phyloP scores from a whole-genome alignment of 225 moss, liverwort and hornwort species.

The Anthoceros angustus region DNA sequence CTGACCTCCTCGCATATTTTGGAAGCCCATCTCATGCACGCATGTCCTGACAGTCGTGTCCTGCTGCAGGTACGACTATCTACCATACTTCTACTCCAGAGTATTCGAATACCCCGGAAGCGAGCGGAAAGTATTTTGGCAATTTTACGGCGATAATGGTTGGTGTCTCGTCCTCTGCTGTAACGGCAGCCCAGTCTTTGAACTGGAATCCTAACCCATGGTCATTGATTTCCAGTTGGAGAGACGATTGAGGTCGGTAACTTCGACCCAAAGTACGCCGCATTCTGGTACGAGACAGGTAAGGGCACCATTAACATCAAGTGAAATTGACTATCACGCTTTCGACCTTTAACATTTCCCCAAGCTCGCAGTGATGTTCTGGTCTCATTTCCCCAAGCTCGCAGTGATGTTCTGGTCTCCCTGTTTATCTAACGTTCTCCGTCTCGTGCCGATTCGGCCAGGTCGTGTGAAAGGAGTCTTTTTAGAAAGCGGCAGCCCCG shows the following conservation, averaged over 20 bases:
- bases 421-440: neutral
- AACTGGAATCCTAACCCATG: neutral
- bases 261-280: slow-evolving; percentile 25
- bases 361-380: neutral
- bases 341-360: no score
- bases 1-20: neutral
- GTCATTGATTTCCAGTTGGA: slow-evolving; percentile 17
- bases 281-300: slow-evolving; percentile 32
- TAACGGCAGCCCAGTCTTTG: neutral
- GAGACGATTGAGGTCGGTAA: slow-evolving; percentile 22
- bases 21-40: neutral
- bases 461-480: slow-evolving; percentile 29
- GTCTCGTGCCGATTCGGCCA: neutral
- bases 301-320: neutral
- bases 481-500: slow-evolving; percentile 28
- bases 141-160: slow-evolving; percentile 75
- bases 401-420: neutral
- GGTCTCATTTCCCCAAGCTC: no score
- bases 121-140: slow-evolving; percentile 52
- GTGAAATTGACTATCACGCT: no score
- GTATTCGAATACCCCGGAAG: slow-evolving; percentile 48
- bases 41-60: neutral
- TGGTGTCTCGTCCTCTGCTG: neutral
- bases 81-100: slow-evolving; percentile 86
- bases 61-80: slow-evolving; percentile 56